phyloP scores from a whole-genome alignment of 768 basidiomycete species.

The Chalciporus chontae region DNA sequence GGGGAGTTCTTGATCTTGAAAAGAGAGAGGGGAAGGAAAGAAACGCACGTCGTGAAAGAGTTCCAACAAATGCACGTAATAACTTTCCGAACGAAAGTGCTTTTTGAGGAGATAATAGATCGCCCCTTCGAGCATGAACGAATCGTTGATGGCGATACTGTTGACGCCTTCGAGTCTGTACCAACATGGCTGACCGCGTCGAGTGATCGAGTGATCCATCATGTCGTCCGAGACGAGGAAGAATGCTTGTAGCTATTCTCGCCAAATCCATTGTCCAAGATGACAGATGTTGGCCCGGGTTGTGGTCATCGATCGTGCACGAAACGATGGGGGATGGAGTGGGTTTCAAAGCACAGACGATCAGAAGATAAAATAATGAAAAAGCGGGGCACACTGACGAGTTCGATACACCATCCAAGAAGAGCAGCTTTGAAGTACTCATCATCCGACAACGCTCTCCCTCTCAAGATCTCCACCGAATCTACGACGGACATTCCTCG shows the following conservation, averaged over 20 bases:
- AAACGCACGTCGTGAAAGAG: constrained; percentile 76
- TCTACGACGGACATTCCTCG: constrained; percentile 96
- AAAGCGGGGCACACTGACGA: constrained; percentile 72
- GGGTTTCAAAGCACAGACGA: not conserved
- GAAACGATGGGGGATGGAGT: too few species aligned
- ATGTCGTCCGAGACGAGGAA: constrained; percentile 98
- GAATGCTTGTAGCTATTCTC: constrained; percentile 85
- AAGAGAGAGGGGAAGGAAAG: too few species aligned
- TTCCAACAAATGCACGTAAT: constrained; percentile 88
- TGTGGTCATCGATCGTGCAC: too few species aligned
- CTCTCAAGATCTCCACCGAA: constrained; percentile 84
- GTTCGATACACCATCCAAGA: constrained; percentile 93
- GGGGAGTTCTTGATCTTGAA: not conserved
- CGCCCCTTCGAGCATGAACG: constrained; percentile 92
- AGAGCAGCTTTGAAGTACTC: constrained; percentile 89
- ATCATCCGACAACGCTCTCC: constrained; percentile 62
- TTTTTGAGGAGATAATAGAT: constrained; percentile 89
- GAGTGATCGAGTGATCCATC: constrained; percentile 93
- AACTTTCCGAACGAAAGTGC: constrained; percentile 76
- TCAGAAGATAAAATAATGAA: too few species aligned
- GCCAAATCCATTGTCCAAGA: too few species aligned
- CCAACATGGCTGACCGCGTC: constrained; percentile 95
- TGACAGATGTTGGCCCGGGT: too few species aligned
- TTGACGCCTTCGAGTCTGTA: constrained; percentile 61
- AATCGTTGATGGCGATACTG: constrained; percentile 91